Conservation (phyloP, 768 basidiomycete species). For the Pleurotus tuoliensis region DNA sequence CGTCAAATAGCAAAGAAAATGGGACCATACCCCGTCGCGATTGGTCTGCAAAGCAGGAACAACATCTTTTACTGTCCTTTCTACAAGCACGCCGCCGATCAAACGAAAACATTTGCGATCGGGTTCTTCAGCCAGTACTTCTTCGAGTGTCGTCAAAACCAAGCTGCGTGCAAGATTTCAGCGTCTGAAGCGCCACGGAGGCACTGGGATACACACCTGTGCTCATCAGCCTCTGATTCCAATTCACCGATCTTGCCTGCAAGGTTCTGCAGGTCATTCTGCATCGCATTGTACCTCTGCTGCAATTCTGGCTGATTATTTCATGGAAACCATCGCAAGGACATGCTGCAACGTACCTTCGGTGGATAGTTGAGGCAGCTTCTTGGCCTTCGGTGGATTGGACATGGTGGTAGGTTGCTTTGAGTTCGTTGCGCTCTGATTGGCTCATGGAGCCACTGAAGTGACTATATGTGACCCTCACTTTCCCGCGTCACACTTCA, state of each 20-base stretch:
- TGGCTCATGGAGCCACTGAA: constrained; percentile 29
- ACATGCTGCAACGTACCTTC: constrained; percentile 53
- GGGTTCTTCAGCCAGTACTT: constrained; percentile 78
- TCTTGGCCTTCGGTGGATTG: constrained; percentile 53
- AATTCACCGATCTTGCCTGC: constrained; percentile 95
- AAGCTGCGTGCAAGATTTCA: constrained; percentile 46
- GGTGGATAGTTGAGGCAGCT: constrained; percentile 54
- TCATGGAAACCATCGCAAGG: no score
- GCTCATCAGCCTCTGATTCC: constrained; percentile 94
- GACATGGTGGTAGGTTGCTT: constrained; percentile 37
- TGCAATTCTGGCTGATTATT: constrained; percentile 72
- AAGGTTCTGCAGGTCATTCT: constrained; percentile 87
- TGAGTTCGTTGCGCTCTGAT: constrained; percentile 39
- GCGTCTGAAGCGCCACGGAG: constrained; percentile 4
- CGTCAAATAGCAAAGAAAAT: constrained; percentile 8
- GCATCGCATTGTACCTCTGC: constrained; percentile 73
- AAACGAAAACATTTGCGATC: constrained; percentile 94
- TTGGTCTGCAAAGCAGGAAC: constrained; percentile 90
- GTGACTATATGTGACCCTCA: constrained; percentile 31
- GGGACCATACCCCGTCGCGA: constrained; percentile 67
- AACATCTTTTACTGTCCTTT: constrained; percentile 93
- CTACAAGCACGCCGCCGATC: constrained; percentile 93
- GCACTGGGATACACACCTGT: constrained; percentile 54
- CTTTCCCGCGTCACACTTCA: constrained; percentile 26
- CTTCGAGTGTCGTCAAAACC: constrained; percentile 83